Conservation (phyloP, 306 rosid genomes). For the Vachellia collinsii region DNA sequence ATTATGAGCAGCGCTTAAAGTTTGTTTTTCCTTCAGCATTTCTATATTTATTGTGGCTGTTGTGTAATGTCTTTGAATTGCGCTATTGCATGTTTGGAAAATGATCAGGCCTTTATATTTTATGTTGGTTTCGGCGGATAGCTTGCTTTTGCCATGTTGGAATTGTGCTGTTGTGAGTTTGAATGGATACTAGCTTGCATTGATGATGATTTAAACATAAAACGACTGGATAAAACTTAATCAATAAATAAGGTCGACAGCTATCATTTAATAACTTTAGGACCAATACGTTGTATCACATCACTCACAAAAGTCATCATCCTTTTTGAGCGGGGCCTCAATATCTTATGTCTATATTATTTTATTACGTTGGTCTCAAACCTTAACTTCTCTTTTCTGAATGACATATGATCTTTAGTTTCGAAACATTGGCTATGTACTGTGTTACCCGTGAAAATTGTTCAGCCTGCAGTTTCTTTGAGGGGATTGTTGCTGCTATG, state of each 20-base stretch:
- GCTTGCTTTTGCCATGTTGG: constrained; percentile 16
- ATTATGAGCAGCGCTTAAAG: neutral
- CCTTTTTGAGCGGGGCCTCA: constrained; percentile 14
- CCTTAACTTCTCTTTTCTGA: constrained; percentile 31
- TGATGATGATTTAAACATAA: constrained; percentile 25
- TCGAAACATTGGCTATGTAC: constrained; percentile 14
- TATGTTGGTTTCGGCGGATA: constrained; percentile 42
- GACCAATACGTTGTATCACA: constrained; percentile 28
- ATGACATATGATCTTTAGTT: constrained; percentile 8
- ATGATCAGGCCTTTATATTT: constrained; percentile 40
- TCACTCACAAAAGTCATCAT: constrained; percentile 6
- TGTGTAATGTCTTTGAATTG: constrained; percentile 17
- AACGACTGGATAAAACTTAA: constrained; percentile 25
- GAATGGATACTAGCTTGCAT: constrained; percentile 9
- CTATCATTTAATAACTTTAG: constrained; percentile 15
- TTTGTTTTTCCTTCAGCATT: constrained; percentile 20
- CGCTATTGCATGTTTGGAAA: constrained; percentile 52
- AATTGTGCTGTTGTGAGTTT: constrained; percentile 28
- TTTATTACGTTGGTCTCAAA: constrained; percentile 18
- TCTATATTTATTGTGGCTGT: constrained; percentile 21
- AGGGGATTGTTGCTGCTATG: constrained; percentile 16
- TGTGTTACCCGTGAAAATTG: neutral
- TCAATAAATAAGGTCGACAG: neutral
- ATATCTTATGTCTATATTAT: neutral
- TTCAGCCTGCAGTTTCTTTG: neutral